phyloP scores from a whole-genome alignment of 805 yeast species.

The Starmerella tilneyi region DNA sequence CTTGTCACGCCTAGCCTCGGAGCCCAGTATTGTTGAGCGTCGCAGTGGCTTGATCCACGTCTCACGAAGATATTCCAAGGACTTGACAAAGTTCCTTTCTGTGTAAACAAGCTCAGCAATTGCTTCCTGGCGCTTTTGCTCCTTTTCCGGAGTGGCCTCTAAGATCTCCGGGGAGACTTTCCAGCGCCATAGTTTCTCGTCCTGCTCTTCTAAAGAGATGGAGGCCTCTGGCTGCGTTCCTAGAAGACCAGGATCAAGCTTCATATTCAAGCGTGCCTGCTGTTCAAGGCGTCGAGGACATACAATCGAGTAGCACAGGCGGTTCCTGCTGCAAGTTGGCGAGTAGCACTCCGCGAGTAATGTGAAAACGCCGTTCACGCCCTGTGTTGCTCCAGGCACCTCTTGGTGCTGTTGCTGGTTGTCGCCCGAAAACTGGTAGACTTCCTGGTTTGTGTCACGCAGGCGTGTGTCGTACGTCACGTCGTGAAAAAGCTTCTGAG shows the following conservation, averaged over 20 bases:
- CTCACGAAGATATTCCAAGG: conserved; percentile 83
- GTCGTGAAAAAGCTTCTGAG: conserved; percentile 89
- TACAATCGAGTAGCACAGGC: conserved; percentile 84
- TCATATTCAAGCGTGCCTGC: conserved; percentile 82
- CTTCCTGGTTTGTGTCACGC: conserved; percentile 77
- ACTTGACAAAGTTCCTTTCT: conserved; percentile 90
- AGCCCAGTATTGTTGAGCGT: conserved; percentile 77
- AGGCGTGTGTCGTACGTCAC: conserved; percentile 89
- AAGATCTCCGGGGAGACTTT: conserved; percentile 74
- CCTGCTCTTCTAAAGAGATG: conserved; percentile 41
- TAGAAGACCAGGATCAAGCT: conserved; percentile 74
- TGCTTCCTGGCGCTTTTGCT: conserved; percentile 86
- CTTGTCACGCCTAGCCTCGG: conserved; percentile 78
- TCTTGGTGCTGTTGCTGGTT: conserved; percentile 8
- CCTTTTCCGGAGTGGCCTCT: conserved; percentile 69
- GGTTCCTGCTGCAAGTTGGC: conserved; percentile 86
- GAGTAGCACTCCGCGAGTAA: conserved; percentile 89
- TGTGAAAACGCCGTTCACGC: conserved; percentile 85
- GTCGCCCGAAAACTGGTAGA: conserved; percentile 54
- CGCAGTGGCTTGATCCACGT: conserved; percentile 87
- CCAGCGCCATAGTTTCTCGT: conserved; percentile 76
- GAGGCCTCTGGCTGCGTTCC: conserved; percentile 47
- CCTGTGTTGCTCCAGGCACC: conserved; percentile 8
- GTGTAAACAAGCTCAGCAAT: conserved; percentile 89
- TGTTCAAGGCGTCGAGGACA: conserved; percentile 94